phyloP scores from a whole-genome alignment of 345 rosid genomes.

The Aurinia saxatilis region DNA sequence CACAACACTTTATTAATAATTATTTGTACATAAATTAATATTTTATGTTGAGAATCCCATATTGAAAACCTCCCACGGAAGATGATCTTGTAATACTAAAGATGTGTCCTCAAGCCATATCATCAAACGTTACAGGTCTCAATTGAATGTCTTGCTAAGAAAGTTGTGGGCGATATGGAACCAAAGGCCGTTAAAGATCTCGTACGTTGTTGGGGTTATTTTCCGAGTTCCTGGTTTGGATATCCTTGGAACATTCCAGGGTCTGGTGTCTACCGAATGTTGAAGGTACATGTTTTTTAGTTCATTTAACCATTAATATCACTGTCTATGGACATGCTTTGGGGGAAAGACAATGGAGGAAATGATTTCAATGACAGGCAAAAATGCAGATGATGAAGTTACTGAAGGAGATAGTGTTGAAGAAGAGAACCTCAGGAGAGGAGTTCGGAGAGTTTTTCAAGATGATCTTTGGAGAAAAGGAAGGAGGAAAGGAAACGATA shows the following conservation, averaged over 20 bases:
- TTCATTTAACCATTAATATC: not conserved
- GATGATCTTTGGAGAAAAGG: not conserved
- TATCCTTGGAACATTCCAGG: not conserved
- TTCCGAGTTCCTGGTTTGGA: conserved; percentile 7
- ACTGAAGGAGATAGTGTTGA: not conserved
- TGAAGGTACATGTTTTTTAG: no score
- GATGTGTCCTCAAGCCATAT: no score
- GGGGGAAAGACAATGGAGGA: not conserved
- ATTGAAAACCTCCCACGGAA: no score
- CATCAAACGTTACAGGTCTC: not conserved
- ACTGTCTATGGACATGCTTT: not conserved
- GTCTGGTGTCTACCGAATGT: not conserved
- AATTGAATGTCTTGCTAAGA: conserved; percentile 5
- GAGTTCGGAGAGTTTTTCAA: conserved; percentile 6
- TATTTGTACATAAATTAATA: no score
- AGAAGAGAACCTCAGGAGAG: conserved; percentile 4
- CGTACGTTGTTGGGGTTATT: conserved; percentile 3
- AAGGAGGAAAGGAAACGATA: not conserved
- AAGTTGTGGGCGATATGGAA: conserved; percentile 7
- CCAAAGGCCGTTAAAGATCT: conserved; percentile 11
- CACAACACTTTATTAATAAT: no score
- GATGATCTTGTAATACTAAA: no score
- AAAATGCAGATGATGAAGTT: conserved; percentile 4
- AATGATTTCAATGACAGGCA: not conserved
- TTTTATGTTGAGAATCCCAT: no score